Base-by-base conservation (phyloP, 139 green algal genomes). In the Desmodesmus armatus region DNA sequence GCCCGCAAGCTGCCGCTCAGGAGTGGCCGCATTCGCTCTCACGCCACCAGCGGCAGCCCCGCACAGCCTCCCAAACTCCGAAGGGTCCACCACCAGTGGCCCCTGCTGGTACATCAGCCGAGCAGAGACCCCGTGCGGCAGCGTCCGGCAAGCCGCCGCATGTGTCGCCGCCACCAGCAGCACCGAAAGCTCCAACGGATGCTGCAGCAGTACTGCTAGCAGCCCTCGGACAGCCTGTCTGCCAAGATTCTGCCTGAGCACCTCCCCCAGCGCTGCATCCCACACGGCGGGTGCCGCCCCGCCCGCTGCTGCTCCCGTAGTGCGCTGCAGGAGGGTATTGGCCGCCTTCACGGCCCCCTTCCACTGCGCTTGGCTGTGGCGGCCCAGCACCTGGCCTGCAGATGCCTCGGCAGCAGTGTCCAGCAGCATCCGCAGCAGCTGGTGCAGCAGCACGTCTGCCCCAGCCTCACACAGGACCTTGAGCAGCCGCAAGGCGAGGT, bases 81-180 rank as follows among this genome's bases (percentile, higher is more conserved):
- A 29, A 47, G 49, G 29, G 49, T 81, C 51, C 11, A 81, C 5
- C 49, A 81, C 74, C 33, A 49, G 69, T 23, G 21, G 44, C 76
- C 53, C 65, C 86, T 77, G 40, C 60, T 47, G 63, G 77, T 83
- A 49, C 51, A 44, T 39, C 58, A 83, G 39, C 53, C 58, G 7
- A n/a, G n/a, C n/a, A n/a, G n/a, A n/a, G n/a, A n/a, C n/a, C n/a
- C 1, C 3, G 3, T 29, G 74, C 77, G 4, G 60, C 60, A 5
- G 37, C 53, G 37, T 39, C 39, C 39, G 77, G 77, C 58, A 83
- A 25, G 27, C 55, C 5, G 2, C 77, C 58, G 21, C 62, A 76
- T 35, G 35, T n/a, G 5, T 41, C 62, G 31, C 62, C 78, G 78
- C 47, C 43, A 77, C 19, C 78, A 62, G 77, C 60, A 77, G 67